Evolutionary conservation across 2,329 filamentous ascomycete species (phyloP), one percentile per base, ranked within the genome.

Genomic region (Xylariales sp.): DNA sequence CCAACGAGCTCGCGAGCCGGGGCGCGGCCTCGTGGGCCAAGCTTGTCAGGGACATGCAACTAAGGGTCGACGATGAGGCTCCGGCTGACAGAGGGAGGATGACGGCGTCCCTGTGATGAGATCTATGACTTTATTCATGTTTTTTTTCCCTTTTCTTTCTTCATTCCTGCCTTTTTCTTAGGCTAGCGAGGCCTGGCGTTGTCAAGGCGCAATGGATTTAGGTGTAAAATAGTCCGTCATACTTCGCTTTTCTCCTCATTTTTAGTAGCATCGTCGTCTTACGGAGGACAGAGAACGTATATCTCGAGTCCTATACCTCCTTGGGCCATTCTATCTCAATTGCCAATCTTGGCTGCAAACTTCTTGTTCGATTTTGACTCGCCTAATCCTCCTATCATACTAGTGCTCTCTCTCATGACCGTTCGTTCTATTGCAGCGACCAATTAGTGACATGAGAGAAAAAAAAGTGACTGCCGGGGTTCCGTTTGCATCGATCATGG

Each of bases 1-100:
- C 89, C 0, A 85, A 83, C 75, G 82, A 84, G 65, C 64, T 79
- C 28, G 77, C 77, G 2, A 72, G 73, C 32, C 74, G 77, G 9
- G 77, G 77, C 5, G 77, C 76, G 6, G 60, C 59, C 1, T 75
- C 77, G 10, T 79, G 76, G 76, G 63, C 62, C 34, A 78, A 77
- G 69, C 71, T 79, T 5, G 72, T 76, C 4, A 69, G 70, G 57
- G 77, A 78, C 49, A 73, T 78, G 76, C 70, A 72, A 50, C 34
- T 78, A 45, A 69, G 67, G 12, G 65, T 69, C 3, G 74, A 77
- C 5, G 66, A 54, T 7, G 66, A 54, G 23, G 2, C 41, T 4
- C 43, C 43, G n/a, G 53, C 57, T 14, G 67, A 62, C 32, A 52
- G 62, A 12, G 64, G 57, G 30, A 71, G 69, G 50, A 67, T 69